Conservation (phyloP, 257 asterid species). For the Fraxinus quadrangulata region DNA sequence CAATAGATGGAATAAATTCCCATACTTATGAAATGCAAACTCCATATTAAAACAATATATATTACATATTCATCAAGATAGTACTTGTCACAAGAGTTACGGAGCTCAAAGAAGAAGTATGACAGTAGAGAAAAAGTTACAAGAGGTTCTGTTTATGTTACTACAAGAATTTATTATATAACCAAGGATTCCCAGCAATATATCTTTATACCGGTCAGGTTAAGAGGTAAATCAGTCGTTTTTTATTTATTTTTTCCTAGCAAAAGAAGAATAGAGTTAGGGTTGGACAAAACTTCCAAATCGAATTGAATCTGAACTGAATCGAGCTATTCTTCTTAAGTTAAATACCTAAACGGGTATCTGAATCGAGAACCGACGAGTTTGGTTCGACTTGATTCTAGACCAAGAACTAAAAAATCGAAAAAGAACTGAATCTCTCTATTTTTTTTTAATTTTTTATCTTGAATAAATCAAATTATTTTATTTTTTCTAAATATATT, state of each 20-base stretch:
- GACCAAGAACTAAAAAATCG: too few species aligned
- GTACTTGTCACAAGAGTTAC: background rate
- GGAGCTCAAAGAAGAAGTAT: background rate
- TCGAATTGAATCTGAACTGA: too few species aligned
- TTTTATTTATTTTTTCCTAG: slow-evolving; percentile 10
- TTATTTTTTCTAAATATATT: too few species aligned
- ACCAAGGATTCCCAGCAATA: slow-evolving; percentile 35
- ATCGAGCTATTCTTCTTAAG: too few species aligned
- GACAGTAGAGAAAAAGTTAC: slow-evolving; percentile 2
- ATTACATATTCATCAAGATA: background rate
- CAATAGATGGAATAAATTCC: slow-evolving; percentile 65
- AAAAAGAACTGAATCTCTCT: too few species aligned
- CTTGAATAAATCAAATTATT: too few species aligned
- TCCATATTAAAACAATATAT: background rate
- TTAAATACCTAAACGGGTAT: too few species aligned
- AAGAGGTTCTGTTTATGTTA: background rate
- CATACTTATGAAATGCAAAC: slow-evolving; percentile 56
- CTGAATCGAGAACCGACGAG: too few species aligned
- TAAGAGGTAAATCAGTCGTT: slow-evolving; percentile 15
- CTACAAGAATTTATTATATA: background rate
- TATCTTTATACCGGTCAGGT: slow-evolving; percentile 59
- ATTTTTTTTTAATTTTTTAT: too few species aligned
- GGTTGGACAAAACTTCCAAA: too few species aligned
- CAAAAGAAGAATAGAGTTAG: slow-evolving; percentile 7
- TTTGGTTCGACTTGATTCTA: too few species aligned